A percentile compares a stretch with the other conserved stretches of the same genome.
phyloP scores from a whole-genome alignment of 352 stramenopile species.

The Peronospora belbahrii region DNA sequence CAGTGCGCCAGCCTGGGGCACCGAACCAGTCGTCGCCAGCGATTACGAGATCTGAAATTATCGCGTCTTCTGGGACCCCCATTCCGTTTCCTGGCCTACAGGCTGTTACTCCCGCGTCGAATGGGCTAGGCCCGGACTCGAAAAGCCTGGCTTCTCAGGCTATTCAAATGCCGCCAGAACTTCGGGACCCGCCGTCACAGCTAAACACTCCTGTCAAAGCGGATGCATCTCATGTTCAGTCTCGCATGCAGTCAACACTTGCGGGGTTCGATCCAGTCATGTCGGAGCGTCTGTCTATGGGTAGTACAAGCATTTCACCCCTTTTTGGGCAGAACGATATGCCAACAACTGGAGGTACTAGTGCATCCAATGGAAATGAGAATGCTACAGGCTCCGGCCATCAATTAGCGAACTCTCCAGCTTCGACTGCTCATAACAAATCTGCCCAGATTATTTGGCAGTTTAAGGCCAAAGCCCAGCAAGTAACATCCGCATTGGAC shows the following conservation, averaged over 20 bases:
- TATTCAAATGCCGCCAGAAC: conserved; percentile 69
- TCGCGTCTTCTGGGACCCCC: conserved; percentile 23
- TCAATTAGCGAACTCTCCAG: conserved; percentile 14
- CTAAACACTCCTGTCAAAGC: conserved; percentile 25
- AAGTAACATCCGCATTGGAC: conserved; percentile 76
- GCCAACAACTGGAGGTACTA: conserved; percentile 7
- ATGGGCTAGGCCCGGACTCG: conserved; percentile 4
- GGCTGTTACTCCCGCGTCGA: conserved; percentile 22
- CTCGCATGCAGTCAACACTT: conserved; percentile 20
- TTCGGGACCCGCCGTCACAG: conserved; percentile 43
- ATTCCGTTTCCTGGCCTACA: conserved; percentile 59
- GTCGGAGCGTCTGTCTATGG: conserved; percentile 37
- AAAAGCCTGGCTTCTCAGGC: conserved; percentile 37
- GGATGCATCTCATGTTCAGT: conserved; percentile 26
- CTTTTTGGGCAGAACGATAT: conserved; percentile 18
- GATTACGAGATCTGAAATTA: conserved; percentile 11
- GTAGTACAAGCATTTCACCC: conserved; percentile 28
- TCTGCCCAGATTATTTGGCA: conserved; percentile 78
- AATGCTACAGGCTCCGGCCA: conserved; percentile 6
- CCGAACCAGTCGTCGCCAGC: conserved; percentile 15
- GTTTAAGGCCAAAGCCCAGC: conserved; percentile 67
- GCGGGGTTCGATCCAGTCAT: conserved; percentile 39
- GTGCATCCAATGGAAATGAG: conserved; percentile 7
- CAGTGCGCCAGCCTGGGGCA: conserved; percentile 21
- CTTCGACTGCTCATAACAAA: conserved; percentile 40